A percentile compares a stretch with the other conserved stretches of the same genome.
Evolutionary conservation across 2,329 filamentous ascomycete species (phyloP).

Genomic region (Chrysosporium keratinophilum): DNA sequence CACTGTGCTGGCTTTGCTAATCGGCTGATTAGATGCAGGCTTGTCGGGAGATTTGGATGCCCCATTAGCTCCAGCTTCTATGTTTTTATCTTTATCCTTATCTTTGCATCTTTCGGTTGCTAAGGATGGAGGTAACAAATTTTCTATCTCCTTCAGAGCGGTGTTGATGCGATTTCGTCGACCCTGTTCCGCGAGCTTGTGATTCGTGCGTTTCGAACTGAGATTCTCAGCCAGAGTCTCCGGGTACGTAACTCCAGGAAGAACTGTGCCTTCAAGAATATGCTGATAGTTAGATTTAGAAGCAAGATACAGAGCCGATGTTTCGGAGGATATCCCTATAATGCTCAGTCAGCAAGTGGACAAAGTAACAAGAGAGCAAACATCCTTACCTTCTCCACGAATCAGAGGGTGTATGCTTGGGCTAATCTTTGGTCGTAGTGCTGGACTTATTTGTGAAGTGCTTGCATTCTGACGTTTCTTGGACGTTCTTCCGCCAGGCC

Average conservation of each 20-base stretch:
- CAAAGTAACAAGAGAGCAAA: background rate
- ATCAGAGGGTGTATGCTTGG: conserved; percentile 88
- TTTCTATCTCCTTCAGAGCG: conserved; percentile 82
- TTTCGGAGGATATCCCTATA: conserved; percentile 44
- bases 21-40: conserved; percentile 48
- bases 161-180: conserved; percentile 90
- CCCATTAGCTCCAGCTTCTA: conserved; percentile 32
- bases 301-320: conserved; percentile 65
- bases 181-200: conserved; percentile 96
- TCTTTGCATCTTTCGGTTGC: conserved; percentile 24
- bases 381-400: conserved; percentile 52
- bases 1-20: conserved; percentile 94
- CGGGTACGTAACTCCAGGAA: conserved; percentile 83
- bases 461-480: conserved; percentile 63
- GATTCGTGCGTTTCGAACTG: conserved; percentile 90
- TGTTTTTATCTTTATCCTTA: conserved; percentile 26
- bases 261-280: conserved; percentile 81
- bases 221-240: conserved; percentile 85
- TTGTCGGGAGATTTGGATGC: conserved; percentile 40
- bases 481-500: conserved; percentile 41
- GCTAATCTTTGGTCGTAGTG: conserved; percentile 77
- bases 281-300: conserved; percentile 98
- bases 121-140: conserved; percentile 57
- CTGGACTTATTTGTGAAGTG: conserved; percentile 72
- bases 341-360: background rate